Evolutionary conservation across 2,329 filamentous ascomycete genomes (phyloP), one percentile per base, ranked within the genome.

Genomic region (Ilyonectria robusta): DNA sequence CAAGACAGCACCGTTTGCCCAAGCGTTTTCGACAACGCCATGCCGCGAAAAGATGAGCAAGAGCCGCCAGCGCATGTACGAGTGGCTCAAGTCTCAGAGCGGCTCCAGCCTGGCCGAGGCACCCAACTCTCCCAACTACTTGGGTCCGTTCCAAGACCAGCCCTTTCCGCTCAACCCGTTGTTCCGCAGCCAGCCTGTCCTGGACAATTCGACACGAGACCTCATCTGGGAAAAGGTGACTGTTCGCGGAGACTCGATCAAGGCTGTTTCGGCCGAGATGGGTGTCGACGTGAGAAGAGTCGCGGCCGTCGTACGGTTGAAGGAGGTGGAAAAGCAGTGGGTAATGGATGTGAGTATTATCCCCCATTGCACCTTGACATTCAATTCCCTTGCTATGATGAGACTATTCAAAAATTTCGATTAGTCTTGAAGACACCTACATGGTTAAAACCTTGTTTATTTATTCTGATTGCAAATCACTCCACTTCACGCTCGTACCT

Each of bases 371-470:
- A 31, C 2, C 56, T 35, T 61, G 68, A 64, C 37, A 13, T 13
- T 31, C 57, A 55, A 48, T 17, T 23, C 51, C 26, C 40, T 56
- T 72, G 65, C 67, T 77, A 81, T 89, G 88, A 90, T 90, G 88
- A 82, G 76, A 89, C 78, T 80, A 83, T 93, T 88, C 86, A 83
- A 89, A 40, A 87, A 88, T 89, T 91, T 92, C 95, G 95, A 98
- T 98, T 97, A 98, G 95, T 98, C 95, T 97, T 97, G 87, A 98
- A 97, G 95, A 98, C 95, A 91, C 85, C 66, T 62, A 80, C 90
- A 86, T 96, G 94, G 93, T 98, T 95, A 95, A 86, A 92, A 87
- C 88, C 67, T 67, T 72, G 59, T 79, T 76, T 73, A 73, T 69
- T 65, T 68, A 61, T 75, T 75, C 78, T 77, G 76, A 65, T 71